Evolutionary conservation across 495 filamentous ascomycete genomes (phyloP).

Genomic region (Penicillium argentinense): DNA sequence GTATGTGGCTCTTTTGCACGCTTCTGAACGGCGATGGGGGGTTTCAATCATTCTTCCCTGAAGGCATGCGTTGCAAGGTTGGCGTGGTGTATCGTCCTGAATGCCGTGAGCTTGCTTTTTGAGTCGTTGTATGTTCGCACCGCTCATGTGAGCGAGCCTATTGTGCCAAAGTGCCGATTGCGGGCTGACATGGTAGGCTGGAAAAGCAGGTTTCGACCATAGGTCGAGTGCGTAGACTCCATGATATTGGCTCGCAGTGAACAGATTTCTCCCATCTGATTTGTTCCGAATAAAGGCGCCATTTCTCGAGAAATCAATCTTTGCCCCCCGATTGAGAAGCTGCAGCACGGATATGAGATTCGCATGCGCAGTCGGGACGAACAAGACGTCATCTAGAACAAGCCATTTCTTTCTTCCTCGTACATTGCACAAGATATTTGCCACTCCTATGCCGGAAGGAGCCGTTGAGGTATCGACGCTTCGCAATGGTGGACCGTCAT

Average conservation of each 20-base stretch:
- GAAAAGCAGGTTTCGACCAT: conserved; percentile 11
- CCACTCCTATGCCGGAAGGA: conserved; percentile 1
- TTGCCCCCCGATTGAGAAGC: conserved; percentile 15
- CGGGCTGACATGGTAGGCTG: conserved; percentile 18
- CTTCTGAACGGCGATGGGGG: conserved; percentile 7
- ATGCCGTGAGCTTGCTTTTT: conserved; percentile 15
- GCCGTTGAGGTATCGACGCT: conserved; percentile 10
- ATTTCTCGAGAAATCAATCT: conserved; percentile 11
- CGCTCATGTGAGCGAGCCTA: conserved; percentile 13
- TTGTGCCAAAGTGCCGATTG: conserved; percentile 16
- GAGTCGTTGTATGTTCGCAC: conserved; percentile 2
- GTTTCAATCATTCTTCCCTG: conserved; percentile 20
- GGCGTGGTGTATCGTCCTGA: conserved; percentile 4
- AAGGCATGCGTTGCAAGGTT: conserved; percentile 16
- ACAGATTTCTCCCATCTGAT: conserved; percentile 13
- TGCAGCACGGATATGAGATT: conserved; percentile 13
- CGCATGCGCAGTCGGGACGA: conserved; percentile 10
- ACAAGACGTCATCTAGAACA: conserved; percentile 10
- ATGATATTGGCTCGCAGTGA: conserved; percentile 14
- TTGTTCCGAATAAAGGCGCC: conserved; percentile 5
- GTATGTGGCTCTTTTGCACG: conserved; percentile 14
- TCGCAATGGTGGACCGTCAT: conserved; percentile 9
- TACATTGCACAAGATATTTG: conserved; percentile 12
- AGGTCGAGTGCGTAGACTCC: conserved; percentile 15
- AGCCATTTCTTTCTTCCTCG: conserved; percentile 16